Evolutionary conservation across 1,284 basidiomycete genomes (phyloP), one percentile per base, ranked within the genome.

Genomic region (Trametes polyzona): DNA sequence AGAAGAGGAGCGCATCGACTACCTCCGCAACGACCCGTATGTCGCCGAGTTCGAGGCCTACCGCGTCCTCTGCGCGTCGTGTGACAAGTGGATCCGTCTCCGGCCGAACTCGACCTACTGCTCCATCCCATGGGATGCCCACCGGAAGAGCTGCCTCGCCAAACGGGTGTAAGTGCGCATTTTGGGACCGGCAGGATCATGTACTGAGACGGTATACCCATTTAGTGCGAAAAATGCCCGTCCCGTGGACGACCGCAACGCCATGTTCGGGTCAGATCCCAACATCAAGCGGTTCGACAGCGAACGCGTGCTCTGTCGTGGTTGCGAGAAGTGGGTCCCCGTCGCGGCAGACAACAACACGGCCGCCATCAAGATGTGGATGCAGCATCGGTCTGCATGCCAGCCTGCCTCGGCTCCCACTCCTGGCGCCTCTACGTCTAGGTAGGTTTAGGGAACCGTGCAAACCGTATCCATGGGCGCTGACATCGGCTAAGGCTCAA

Each of bases 61-160:
- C 67, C 81, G 87, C 19, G 88, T 92, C 29, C 78, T 90, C 5
- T 92, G 90, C 70, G 85, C 83, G 35, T 83, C 81, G 5, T 92
- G 89, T 72, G 83, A 90, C 71, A 90, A 90, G 69, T 92, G 89
- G 89, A 91, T 92, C 62, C 81, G 89, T 32, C 76, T 92, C 17
- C 79, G 89, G 14, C 88, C 88, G 39, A 92, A 92, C 69, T 90
- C 88, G 51, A 90, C 89, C 0, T 92, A 90, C 66, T 92, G 89
- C 69, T 87, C 84, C n/a, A 90, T 91, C 56, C 89, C 89, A 0
- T 92, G 90, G 89, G 89, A 91, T 65, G 89, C 87, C 10, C 89
- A 92, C 67, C 76, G 88, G 50, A 83, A 83, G 73, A 88, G 86
- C 67, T 91, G 88, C 70, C 73, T 92, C 47, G 83, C 86, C 2